Percentiles rank a stretch among this genome's conserved stretches.
These are phyloP conservation scores for Hypoxylon sp. DNA, from an alignment of 2,329 filamentous ascomycete species.

Conservation along the genomic window DNA sequence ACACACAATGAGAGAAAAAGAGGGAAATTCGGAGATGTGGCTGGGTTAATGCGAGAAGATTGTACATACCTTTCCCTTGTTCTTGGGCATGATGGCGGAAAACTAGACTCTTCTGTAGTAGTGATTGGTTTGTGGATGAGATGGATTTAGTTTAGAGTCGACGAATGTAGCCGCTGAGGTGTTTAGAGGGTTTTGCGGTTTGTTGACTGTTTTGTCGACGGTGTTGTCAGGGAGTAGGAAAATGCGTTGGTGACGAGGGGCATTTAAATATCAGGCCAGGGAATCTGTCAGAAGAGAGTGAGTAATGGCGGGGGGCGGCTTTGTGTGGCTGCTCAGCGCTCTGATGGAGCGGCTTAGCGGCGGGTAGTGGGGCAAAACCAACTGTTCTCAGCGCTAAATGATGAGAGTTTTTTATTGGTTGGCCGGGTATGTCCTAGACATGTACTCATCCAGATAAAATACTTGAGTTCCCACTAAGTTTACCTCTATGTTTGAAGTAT, in stretches of 20 bases:
- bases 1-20: constrained; percentile 25
- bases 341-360: constrained; percentile 3
- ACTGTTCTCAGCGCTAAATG: constrained; percentile 10
- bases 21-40: constrained; percentile 29
- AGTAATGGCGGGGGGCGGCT: constrained; percentile 39
- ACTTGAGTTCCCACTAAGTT: background rate
- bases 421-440: background rate
- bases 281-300: constrained; percentile 28
- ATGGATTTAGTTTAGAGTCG: constrained; percentile 12
- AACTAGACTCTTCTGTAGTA: constrained; percentile 6
- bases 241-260: constrained; percentile 48
- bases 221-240: constrained; percentile 37
- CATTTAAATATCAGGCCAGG: constrained; percentile 37
- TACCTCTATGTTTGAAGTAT: background rate
- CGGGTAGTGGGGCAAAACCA: constrained; percentile 16
- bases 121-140: constrained; percentile 2
- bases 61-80: constrained; percentile 92
- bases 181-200: constrained; percentile 13
- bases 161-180: constrained; percentile 10
- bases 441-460: background rate
- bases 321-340: constrained; percentile 20
- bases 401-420: constrained; percentile 10
- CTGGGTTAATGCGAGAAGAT: constrained; percentile 26
- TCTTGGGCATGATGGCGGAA: constrained; percentile 86
- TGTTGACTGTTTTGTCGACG: constrained; percentile 36